Conservation (phyloP, 805 yeast genomes). For the Lipomyces yamadae region DNA sequence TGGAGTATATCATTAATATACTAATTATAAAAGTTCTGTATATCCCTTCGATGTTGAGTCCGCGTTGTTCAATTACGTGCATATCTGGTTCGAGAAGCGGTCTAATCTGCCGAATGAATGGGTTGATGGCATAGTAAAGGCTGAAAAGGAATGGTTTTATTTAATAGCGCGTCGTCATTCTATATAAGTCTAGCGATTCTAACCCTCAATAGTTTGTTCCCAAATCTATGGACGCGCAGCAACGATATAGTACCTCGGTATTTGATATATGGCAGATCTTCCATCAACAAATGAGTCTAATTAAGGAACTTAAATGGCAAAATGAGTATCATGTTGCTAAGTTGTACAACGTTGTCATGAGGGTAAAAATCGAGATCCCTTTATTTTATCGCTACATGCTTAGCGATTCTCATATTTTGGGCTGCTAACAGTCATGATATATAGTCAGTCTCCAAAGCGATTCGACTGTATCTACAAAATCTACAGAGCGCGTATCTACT, state of each 20-base stretch:
- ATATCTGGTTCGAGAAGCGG: constrained; percentile 52
- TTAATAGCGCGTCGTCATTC: background rate
- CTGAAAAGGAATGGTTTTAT: constrained; percentile 50
- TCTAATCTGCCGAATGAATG: constrained; percentile 53
- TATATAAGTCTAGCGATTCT: background rate
- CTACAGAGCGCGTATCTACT: constrained; percentile 40
- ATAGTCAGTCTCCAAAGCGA: constrained; percentile 60
- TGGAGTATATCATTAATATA: background rate
- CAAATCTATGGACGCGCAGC: constrained; percentile 33
- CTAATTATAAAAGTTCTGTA: background rate
- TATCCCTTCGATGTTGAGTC: constrained; percentile 58
- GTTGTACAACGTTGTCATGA: constrained; percentile 63
- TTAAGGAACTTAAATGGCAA: constrained; percentile 68
- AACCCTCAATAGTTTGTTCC: constrained; percentile 2
- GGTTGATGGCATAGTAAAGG: constrained; percentile 59
- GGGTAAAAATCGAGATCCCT: constrained; percentile 39
- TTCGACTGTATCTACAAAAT: constrained; percentile 52
- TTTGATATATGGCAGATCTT: constrained; percentile 69
- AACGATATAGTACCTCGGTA: constrained; percentile 62
- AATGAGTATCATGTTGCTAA: constrained; percentile 66
- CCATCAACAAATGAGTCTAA: constrained; percentile 59
- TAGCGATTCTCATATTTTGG: background rate
- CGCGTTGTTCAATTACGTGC: constrained; percentile 57
- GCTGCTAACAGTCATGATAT: background rate
- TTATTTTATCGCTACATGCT: background rate